phyloP scores from a whole-genome alignment of 805 yeast genomes.

The Ogataea dorogensis region DNA sequence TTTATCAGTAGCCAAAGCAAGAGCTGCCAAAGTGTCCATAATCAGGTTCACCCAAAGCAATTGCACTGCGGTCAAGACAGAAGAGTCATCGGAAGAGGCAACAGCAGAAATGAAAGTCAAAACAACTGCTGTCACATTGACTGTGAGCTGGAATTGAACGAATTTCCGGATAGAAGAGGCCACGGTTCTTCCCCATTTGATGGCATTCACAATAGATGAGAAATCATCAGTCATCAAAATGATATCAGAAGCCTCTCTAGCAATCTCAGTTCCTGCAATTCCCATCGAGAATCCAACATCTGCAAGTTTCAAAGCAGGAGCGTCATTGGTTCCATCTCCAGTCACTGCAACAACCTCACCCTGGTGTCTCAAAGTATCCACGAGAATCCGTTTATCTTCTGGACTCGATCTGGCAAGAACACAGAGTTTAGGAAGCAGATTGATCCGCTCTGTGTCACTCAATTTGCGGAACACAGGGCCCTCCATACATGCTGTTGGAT shows the following conservation, averaged over 20 bases:
- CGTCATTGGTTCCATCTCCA: conserved; percentile 99
- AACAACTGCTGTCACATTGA: conserved; percentile 93
- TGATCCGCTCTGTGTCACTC: conserved; percentile 50
- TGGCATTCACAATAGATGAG: conserved; percentile 90
- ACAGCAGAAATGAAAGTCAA: conserved; percentile 94
- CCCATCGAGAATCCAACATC: conserved; percentile 99
- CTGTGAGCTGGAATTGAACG: conserved; percentile 94
- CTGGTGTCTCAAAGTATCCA: conserved; percentile 68
- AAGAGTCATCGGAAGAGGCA: conserved; percentile 69
- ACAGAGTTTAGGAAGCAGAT: conserved; percentile 67
- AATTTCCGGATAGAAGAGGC: conserved; percentile 92
- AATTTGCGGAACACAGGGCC: conserved; percentile 86
- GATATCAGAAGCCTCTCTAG: conserved; percentile 98
- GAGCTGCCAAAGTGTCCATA: conserved; percentile 97
- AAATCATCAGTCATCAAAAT: conserved; percentile 95
- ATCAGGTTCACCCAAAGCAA: conserved; percentile 95
- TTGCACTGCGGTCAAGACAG: conserved; percentile 96
- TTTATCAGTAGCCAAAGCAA: conserved; percentile 96
- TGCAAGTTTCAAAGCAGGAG: conserved; percentile 93
- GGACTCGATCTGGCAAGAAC: conserved; percentile 96
- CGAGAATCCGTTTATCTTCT: conserved; percentile 87
- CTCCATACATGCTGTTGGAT: conserved; percentile 73
- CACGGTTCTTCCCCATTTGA: conserved; percentile 98
- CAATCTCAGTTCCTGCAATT: conserved; percentile 96
- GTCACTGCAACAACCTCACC: conserved; percentile 98